phyloP scores from a whole-genome alignment of 441 rosid species.

The Bocquillonia castaneifolia region DNA sequence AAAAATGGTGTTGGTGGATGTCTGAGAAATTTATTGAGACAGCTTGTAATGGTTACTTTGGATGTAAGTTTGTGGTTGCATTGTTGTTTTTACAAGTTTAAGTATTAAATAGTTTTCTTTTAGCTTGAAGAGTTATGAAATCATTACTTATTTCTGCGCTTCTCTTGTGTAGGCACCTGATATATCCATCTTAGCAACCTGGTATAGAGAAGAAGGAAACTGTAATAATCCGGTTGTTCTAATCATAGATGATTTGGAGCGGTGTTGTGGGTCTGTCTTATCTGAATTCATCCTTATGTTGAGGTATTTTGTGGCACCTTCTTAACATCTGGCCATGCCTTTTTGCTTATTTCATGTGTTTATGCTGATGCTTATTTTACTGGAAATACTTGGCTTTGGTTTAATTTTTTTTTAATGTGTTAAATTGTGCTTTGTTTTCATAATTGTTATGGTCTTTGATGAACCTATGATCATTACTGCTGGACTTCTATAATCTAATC shows the following conservation, averaged over 20 bases:
- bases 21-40: conserved; percentile 72
- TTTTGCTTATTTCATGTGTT: neutral
- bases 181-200: conserved; percentile 69
- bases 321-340: neutral
- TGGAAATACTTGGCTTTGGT: neutral
- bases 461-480: neutral
- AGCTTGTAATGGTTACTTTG: conserved; percentile 52
- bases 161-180: conserved; percentile 59
- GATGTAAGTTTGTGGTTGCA: conserved; percentile 55
- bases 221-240: conserved; percentile 50
- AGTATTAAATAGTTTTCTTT: conserved; percentile 10
- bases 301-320: conserved; percentile 43
- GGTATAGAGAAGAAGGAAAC: conserved; percentile 64
- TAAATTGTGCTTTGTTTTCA: neutral
- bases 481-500: neutral
- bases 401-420: neutral
- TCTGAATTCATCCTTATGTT: conserved; percentile 74
- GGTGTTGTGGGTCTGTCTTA: conserved; percentile 70
- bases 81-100: conserved; percentile 14
- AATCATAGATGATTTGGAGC: conserved; percentile 74
- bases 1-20: conserved; percentile 78
- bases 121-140: conserved; percentile 14
- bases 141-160: conserved; percentile 20
- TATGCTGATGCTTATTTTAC: neutral
- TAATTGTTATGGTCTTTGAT: neutral